Base-by-base conservation (phyloP, 2,329 filamentous ascomycete genomes). In the Cordyceps militaris region DNA sequence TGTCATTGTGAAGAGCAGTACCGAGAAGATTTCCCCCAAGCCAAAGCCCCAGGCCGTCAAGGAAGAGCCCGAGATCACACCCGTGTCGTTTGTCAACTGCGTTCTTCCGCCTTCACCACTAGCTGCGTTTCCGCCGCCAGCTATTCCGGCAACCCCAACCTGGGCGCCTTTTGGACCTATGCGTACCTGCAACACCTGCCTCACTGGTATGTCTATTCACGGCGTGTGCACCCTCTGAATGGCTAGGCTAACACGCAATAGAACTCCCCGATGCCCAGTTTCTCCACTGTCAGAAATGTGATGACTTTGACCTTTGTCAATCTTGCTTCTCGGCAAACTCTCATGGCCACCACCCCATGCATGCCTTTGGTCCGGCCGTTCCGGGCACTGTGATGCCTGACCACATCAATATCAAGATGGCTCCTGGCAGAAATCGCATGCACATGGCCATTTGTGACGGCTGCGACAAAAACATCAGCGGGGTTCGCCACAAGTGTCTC, bases 371-470 rank as follows among this genome's bases (percentile, higher is more conserved):
- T 36, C 78, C 89, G 57, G 88, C 85, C 51, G 81, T 85, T 36
- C 73, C 82, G 40, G 84, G 86, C 50, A 83, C 83, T 13, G 73
- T 76, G 21, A 77, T 94, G 61, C 79, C 83, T 56, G 70, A 77
- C 30, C 68, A 85, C 56, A 82, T 92, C 59, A 76, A 82, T 61
- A 78, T 79, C 61, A 86, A 89, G 64, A 86, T 96, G 69, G 79
- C 79, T 36, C 83, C 93, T 36, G 93, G 94, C 63, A 89, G 93
- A 61, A 89, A 90, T 70, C 81, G 86, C 66, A 79, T 82, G 60
- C 94, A 99, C 75, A 85, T 89, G 60, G 94, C 95, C 61, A 86
- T 97, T 63, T 99, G 94, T 69, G 94, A 99, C 76, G 90, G 90
- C 42, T 99, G 95, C 71, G 89, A 97, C 66, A 87, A 86, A 80